Evolutionary conservation across 805 yeast species (phyloP), one percentile per base, ranked within the genome.

Genomic region (Pichia manshurica): DNA sequence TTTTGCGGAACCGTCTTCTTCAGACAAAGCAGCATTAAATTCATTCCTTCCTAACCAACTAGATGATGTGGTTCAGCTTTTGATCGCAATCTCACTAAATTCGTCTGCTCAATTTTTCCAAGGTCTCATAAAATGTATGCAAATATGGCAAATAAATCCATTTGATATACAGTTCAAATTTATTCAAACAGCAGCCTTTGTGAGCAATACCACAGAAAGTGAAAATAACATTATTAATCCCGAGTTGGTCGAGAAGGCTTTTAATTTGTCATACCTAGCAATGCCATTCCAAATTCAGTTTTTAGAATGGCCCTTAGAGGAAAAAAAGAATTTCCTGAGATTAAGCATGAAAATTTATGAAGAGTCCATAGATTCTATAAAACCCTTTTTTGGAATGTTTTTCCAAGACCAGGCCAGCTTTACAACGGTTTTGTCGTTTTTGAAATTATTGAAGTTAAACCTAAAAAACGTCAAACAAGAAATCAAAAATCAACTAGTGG

Each of bases 121-220:
- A 37, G 52, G 57, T 15, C 48, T 57, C n/a, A 44, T 63, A 33
- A 53, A 52, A 36, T 64, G 67, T 50, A 43, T 64, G 33, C 55
- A 60, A 36, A 16, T 60, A 2, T 64, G 67, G 68, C 64, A 62
- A 46, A 51, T 57, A n/a, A 65, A 63, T 44, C 67, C 68, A 2
- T 63, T 58, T 44, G 50, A 52, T 13, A 39, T 59, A 7, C 56
- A 59, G 31, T 42, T 56, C 29, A 29, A 43, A 9, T 49, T 51
- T 36, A 32, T 54, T 34, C 45, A 52, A 22, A 48, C 53, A 10
- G 40, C 55, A 3, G 15, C 39, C 4, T 29, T 28, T 7, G 23
- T 39, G 8, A 35, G 19, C 13, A n/a, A 20, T 5, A 43, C 46
- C 21, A 23, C 42, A 15, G 16, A n/a, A n/a, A 53, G 55, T 21